phyloP scores from a whole-genome alignment of 169 alveolate species.

The Eimeria brunetti region DNA sequence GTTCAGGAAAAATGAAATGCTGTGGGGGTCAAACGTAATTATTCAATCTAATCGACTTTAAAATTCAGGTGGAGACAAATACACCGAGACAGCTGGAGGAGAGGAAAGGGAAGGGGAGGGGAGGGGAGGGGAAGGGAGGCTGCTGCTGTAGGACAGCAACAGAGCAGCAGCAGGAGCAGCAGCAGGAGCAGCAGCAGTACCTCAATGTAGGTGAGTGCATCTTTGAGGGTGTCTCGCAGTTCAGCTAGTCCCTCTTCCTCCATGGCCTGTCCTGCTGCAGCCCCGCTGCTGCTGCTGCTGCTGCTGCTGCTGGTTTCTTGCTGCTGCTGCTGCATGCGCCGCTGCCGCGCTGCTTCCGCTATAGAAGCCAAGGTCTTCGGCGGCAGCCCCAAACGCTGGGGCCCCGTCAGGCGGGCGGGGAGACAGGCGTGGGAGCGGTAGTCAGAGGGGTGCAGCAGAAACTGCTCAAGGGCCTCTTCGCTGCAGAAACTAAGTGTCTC shows the following conservation, averaged over 20 bases:
- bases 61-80: no score
- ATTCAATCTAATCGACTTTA: no score
- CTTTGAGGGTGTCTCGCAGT: slow-evolving; percentile 31
- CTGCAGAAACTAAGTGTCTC: slow-evolving; percentile 13
- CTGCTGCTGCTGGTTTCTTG: no score
- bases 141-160: no score
- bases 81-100: no score
- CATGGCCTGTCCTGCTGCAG: neutral
- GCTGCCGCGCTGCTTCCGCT: slow-evolving; percentile 49
- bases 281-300: neutral
- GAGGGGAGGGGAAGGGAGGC: no score
- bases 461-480: neutral
- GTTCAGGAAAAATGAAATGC: no score
- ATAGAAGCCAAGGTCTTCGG: slow-evolving; percentile 22
- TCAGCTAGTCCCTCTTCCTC: slow-evolving; percentile 64
- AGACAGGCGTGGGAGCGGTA: slow-evolving; percentile 20
- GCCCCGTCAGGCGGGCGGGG: slow-evolving; percentile 34
- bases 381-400: slow-evolving; percentile 48
- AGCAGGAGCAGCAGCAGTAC: neutral
- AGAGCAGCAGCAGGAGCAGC: no score
- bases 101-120: no score
- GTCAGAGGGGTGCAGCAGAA: slow-evolving; percentile 30
- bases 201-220: slow-evolving; percentile 60
- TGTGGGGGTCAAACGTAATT: no score
- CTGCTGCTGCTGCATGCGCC: slow-evolving; percentile 18